phyloP scores from a whole-genome alignment of 345 rosid genomes.

The Eucalyptus grandis region DNA sequence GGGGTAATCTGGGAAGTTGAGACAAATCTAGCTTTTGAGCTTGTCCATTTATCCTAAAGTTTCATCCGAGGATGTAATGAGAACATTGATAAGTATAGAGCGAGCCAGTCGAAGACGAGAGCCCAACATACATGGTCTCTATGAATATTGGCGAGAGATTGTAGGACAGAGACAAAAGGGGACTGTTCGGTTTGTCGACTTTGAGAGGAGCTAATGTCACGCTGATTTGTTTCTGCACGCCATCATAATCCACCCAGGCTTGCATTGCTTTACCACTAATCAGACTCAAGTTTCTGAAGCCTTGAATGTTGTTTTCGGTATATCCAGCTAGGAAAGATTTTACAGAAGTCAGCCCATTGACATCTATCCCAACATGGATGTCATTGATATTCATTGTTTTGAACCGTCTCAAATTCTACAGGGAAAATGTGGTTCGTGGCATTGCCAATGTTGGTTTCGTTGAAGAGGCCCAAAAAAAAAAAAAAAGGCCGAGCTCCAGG shows the following conservation, averaged over 20 bases:
- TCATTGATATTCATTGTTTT: conserved; percentile 13
- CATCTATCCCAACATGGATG: conserved; percentile 52
- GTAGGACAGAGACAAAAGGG: conserved; percentile 23
- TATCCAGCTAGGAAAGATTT: conserved; percentile 24
- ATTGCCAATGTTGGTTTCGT: conserved; percentile 19
- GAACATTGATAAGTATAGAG: neutral
- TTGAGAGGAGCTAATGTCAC: conserved; percentile 36
- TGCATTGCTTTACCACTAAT: conserved; percentile 21
- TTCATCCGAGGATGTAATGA: conserved; percentile 45
- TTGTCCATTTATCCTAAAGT: conserved; percentile 11
- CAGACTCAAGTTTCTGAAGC: conserved; percentile 1
- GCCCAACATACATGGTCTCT: conserved; percentile 45
- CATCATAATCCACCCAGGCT: conserved; percentile 45
- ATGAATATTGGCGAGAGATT: conserved; percentile 32
- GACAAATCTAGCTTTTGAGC: conserved; percentile 30
- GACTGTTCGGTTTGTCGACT: conserved; percentile 15
- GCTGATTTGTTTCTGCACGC: conserved; percentile 1
- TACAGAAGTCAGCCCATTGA: conserved; percentile 24
- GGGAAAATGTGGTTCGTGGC: conserved; percentile 29
- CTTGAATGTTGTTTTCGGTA: neutral
- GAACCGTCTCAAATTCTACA: conserved; percentile 33
- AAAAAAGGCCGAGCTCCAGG: conserved; percentile 17
- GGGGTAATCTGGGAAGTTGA: neutral
- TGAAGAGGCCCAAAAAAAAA: conserved; percentile 35
- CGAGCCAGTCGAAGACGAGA: conserved; percentile 54